Percentiles rank a stretch among this genome's conserved stretches.
These are phyloP conservation scores for Botrytis medusae DNA, from an alignment of 2,329 filamentous ascomycete genomes.

Conservation along the genomic window DNA sequence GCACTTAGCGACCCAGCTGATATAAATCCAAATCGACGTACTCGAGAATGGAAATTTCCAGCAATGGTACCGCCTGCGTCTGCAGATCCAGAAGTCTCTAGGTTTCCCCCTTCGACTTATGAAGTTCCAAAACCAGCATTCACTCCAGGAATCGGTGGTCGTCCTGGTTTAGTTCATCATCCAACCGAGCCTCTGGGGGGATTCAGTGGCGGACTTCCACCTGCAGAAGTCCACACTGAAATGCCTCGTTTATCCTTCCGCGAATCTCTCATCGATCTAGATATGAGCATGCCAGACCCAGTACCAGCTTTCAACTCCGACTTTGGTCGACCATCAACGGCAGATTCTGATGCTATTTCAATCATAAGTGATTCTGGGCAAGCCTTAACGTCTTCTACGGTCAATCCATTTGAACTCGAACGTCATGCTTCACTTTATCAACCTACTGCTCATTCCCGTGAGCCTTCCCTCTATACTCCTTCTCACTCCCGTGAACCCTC, in stretches of 20 bases:
- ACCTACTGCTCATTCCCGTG: slow-evolving; percentile 43
- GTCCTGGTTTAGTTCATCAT: slow-evolving; percentile 51
- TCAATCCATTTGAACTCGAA: slow-evolving; percentile 63
- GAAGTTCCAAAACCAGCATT: slow-evolving; percentile 32
- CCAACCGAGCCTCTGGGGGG: slow-evolving; percentile 50
- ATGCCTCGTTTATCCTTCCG: slow-evolving; percentile 34
- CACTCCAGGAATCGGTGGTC: slow-evolving; percentile 39
- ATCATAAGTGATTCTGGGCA: slow-evolving; percentile 55
- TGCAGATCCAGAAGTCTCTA: slow-evolving; percentile 53
- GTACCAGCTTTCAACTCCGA: slow-evolving; percentile 25
- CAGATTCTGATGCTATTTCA: slow-evolving; percentile 44
- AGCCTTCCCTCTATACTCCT: slow-evolving; percentile 54
- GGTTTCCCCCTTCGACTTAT: slow-evolving; percentile 48
- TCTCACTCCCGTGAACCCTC: slow-evolving; percentile 59
- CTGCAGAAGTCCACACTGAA: slow-evolving; percentile 16
- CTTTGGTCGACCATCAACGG: slow-evolving; percentile 36
- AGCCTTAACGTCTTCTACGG: slow-evolving; percentile 53
- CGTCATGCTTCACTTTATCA: slow-evolving; percentile 59
- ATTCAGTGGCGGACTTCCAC: slow-evolving; percentile 30
- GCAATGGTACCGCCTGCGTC: slow-evolving; percentile 54
- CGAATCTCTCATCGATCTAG: slow-evolving; percentile 51
- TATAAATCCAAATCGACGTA: slow-evolving; percentile 51
- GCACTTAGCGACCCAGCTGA: slow-evolving; percentile 60
- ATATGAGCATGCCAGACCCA: slow-evolving; percentile 53
- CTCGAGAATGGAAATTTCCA: slow-evolving; percentile 60